A percentile compares a stretch with the other conserved stretches of the same genome.
phyloP scores from a whole-genome alignment of 495 filamentous ascomycete species.

The Cetradonia linearis region DNA sequence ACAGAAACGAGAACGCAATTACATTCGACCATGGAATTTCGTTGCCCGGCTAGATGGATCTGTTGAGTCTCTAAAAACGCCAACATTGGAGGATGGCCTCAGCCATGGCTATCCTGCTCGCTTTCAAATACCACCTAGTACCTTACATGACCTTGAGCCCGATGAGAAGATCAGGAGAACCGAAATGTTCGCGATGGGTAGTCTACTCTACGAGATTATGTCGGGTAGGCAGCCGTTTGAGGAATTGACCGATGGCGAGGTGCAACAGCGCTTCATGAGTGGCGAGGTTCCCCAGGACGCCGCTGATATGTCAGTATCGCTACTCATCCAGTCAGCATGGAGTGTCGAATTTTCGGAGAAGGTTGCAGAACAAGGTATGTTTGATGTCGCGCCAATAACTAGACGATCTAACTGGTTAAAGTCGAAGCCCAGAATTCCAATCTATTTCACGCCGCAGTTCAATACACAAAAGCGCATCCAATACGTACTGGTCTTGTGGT shows the following conservation, averaged over 20 bases:
- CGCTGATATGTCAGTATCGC: conserved; percentile 11
- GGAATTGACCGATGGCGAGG: conserved; percentile 17
- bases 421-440: neutral
- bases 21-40: conserved; percentile 18
- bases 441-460: neutral
- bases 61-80: conserved; percentile 4
- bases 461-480: conserved; percentile 12
- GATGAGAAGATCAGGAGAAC: conserved; percentile 14
- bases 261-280: conserved; percentile 14
- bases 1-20: neutral
- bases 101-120: conserved; percentile 13
- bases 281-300: conserved; percentile 22
- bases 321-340: conserved; percentile 18
- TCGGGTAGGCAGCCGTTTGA: conserved; percentile 19
- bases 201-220: conserved; percentile 23
- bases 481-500: neutral
- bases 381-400: neutral
- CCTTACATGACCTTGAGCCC: conserved; percentile 10
- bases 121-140: conserved; percentile 16
- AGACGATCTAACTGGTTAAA: neutral
- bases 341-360: conserved; percentile 19
- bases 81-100: neutral
- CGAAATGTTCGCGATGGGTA: conserved; percentile 20
- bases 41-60: conserved; percentile 17
- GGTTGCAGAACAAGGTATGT: conserved; percentile 8